Evolutionary conservation across 371 early-diverging fungal genomes (phyloP).

Genomic region (Mortierella sp.): DNA sequence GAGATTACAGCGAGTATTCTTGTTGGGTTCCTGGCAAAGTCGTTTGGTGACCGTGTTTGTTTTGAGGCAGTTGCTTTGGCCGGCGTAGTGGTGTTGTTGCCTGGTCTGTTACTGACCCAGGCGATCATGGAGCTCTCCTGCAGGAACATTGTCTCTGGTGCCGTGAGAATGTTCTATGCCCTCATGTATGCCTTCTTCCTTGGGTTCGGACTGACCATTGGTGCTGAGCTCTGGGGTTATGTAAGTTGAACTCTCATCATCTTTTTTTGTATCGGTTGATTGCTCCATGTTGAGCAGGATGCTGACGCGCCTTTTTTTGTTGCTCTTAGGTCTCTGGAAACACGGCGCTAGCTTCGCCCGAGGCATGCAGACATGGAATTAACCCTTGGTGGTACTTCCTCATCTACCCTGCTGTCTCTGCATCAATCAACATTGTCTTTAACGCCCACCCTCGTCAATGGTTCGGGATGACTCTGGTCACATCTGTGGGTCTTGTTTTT

Average conservation of each 20-base stretch:
- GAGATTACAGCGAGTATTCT: conserved; percentile 69
- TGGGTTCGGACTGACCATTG: conserved; percentile 76
- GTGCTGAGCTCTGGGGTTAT: conserved; percentile 64
- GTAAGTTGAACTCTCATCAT: conserved; percentile 43
- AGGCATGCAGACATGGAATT: conserved; percentile 32
- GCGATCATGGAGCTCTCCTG: conserved; percentile 80
- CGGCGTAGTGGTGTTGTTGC: conserved; percentile 68
- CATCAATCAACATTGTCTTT: conserved; percentile 55
- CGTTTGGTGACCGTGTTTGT: conserved; percentile 62
- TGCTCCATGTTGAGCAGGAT: not conserved
- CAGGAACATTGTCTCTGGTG: conserved; percentile 81
- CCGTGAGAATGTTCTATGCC: conserved; percentile 76
- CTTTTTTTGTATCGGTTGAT: conserved; percentile 50
- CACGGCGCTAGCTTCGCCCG: conserved; percentile 8
- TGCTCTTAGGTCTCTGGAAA: conserved; percentile 22
- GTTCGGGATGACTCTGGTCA: conserved; percentile 53
- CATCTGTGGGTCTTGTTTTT: conserved; percentile 42
- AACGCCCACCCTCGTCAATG: conserved; percentile 60
- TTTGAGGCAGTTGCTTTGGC: conserved; percentile 67
- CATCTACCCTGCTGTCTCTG: conserved; percentile 45
- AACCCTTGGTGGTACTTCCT: conserved; percentile 54
- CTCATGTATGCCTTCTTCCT: conserved; percentile 76
- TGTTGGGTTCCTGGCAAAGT: conserved; percentile 65
- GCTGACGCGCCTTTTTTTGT: not conserved
- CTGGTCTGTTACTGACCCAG: conserved; percentile 71